Evolutionary conservation across 208 protist species (phyloP).

Genomic region (Trypanosoma theileri): DNA sequence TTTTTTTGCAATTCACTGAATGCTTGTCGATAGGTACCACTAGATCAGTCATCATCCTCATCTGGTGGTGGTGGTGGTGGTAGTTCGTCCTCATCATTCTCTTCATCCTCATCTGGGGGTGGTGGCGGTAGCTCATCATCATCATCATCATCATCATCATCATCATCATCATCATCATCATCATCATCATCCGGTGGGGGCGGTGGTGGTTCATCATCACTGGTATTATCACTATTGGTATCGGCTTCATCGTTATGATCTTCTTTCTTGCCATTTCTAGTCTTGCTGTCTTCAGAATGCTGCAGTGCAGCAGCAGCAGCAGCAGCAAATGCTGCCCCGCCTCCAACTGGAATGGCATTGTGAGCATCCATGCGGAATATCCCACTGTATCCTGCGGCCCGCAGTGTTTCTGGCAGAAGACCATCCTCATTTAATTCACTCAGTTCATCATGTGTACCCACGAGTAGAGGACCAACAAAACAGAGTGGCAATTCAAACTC

Average conservation of each 20-base stretch:
- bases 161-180: not conserved
- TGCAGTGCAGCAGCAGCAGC: not conserved
- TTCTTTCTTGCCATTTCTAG: not conserved
- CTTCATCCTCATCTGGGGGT: slow-evolving; percentile 3
- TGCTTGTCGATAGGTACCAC: slow-evolving; percentile 3
- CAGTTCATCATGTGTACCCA: slow-evolving; percentile 24
- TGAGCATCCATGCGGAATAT: slow-evolving; percentile 6
- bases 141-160: not conserved
- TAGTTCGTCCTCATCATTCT: slow-evolving; percentile 2
- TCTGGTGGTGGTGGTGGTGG: slow-evolving; percentile 16
- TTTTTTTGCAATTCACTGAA: not conserved
- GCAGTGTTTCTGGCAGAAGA: slow-evolving; percentile 11
- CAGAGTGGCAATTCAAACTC: slow-evolving; percentile 24
- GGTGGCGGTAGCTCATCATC: slow-evolving; percentile 4
- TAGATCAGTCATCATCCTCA: slow-evolving; percentile 5
- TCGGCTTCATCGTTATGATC: not conserved
- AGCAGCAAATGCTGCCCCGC: not conserved
- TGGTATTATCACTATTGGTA: not conserved
- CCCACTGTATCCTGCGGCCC: slow-evolving; percentile 19
- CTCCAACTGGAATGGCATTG: slow-evolving; percentile 4
- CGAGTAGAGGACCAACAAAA: slow-evolving; percentile 26
- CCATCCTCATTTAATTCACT: slow-evolving; percentile 19
- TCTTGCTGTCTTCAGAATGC: too few relatives aligned
- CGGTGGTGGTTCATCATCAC: slow-evolving; percentile 3
- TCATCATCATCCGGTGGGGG: slow-evolving; percentile 4